Evolutionary conservation across 208 protist species (phyloP).

Genomic region (Trypanosoma avium): DNA sequence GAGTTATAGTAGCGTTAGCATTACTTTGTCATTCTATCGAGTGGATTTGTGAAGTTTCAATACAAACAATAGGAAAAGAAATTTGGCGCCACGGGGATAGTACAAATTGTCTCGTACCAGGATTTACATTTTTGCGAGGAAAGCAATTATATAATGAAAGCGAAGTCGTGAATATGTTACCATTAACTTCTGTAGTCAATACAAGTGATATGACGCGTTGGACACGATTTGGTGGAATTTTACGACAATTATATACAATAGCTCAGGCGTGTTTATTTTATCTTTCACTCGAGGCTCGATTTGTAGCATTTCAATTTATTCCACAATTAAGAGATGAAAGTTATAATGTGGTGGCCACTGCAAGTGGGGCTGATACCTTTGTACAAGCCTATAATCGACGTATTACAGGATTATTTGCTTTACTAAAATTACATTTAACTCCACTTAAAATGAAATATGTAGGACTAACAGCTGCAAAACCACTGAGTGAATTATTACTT

Average conservation of each 20-base stretch:
- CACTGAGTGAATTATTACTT: conserved; percentile 78
- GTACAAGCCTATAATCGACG: conserved; percentile 78
- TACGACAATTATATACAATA: conserved; percentile 66
- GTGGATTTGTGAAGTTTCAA: conserved; percentile 68
- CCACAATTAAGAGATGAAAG: conserved; percentile 87
- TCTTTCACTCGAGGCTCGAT: conserved; percentile 78
- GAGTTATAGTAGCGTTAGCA: conserved; percentile 65
- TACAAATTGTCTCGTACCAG: conserved; percentile 59
- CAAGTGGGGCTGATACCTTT: conserved; percentile 75
- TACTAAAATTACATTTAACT: conserved; percentile 63
- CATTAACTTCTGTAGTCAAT: neutral
- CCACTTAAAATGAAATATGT: conserved; percentile 70
- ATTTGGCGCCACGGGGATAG: conserved; percentile 24
- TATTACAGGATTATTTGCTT: conserved; percentile 68
- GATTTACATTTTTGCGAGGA: conserved; percentile 28
- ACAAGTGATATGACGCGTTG: neutral
- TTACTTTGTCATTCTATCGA: conserved; percentile 75
- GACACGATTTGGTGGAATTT: conserved; percentile 46
- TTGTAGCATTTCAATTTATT: conserved; percentile 76
- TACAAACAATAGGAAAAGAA: conserved; percentile 41
- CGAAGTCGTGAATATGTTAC: neutral
- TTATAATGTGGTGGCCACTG: conserved; percentile 68
- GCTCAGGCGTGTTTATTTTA: conserved; percentile 82
- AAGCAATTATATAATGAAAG: neutral
- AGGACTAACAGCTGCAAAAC: conserved; percentile 60